These are phyloP conservation scores for Aspergillus tamarii DNA, from an alignment of 2,329 filamentous ascomycete species.

Conservation along the genomic window DNA sequence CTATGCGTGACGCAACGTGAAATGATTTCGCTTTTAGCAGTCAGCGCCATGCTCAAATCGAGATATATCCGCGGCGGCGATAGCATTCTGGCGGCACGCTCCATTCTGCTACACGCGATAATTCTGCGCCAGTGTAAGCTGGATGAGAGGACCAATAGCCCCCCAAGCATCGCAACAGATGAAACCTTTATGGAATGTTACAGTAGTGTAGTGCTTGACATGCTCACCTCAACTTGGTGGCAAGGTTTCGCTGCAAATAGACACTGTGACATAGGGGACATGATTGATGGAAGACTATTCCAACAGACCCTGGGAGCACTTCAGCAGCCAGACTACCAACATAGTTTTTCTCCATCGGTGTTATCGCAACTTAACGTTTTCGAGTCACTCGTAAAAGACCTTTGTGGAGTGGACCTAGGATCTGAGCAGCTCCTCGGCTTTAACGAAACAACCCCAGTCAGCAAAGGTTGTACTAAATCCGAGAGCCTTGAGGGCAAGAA, in stretches of 20 bases:
- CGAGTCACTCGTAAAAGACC: background rate
- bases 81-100: background rate
- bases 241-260: conserved; percentile 27
- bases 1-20: background rate
- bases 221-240: conserved; percentile 46
- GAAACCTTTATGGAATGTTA: conserved; percentile 37
- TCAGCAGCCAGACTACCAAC: background rate
- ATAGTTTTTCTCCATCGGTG: background rate
- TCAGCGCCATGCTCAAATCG: background rate
- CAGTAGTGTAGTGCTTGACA: conserved; percentile 36
- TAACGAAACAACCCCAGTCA: background rate
- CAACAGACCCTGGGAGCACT: conserved; percentile 13
- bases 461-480: background rate
- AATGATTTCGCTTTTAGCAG: background rate
- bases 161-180: background rate
- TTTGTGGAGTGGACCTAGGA: background rate
- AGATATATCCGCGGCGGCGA: background rate
- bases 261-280: conserved; percentile 55
- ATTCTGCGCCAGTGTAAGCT: background rate
- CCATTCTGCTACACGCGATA: background rate
- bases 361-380: background rate
- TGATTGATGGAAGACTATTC: conserved; percentile 59
- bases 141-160: background rate
- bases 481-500: too few species aligned
- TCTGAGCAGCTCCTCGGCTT: background rate